phyloP scores from a whole-genome alignment of 208 protist genomes.

The Angomonas deanei region DNA sequence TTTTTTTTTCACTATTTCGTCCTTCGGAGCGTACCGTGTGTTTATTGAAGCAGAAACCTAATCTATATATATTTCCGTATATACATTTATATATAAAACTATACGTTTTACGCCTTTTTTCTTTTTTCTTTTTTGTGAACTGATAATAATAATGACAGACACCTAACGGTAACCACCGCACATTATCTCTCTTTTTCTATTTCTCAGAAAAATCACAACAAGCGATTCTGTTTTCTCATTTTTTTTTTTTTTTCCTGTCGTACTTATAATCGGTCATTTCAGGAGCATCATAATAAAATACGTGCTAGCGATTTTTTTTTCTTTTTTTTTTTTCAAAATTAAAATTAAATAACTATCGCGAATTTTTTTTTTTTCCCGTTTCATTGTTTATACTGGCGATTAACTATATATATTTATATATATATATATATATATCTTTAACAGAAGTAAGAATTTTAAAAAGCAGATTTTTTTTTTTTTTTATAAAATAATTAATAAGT shows the following conservation, averaged over 20 bases:
- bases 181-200: too few relatives aligned
- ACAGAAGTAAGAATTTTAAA: too few relatives aligned
- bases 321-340: constrained; percentile 6
- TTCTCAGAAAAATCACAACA: neutral
- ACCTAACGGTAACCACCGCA: too few relatives aligned
- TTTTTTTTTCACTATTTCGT: constrained; percentile 12
- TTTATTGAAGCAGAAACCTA: neutral
- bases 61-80: constrained; percentile 3
- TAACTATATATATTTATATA: too few relatives aligned
- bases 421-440: too few relatives aligned
- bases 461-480: constrained; percentile 4
- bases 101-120: neutral
- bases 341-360: neutral
- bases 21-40: neutral
- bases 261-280: neutral
- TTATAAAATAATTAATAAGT: neutral
- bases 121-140: neutral
- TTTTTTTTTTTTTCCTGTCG: constrained; percentile 1
- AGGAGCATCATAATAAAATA: too few relatives aligned
- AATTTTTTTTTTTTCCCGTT: too few relatives aligned
- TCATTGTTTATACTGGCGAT: too few relatives aligned
- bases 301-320: constrained; percentile 11
- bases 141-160: too few relatives aligned
- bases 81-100: neutral
- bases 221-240: neutral